Evolutionary conservation across 1,284 basidiomycete genomes (phyloP).

Genomic region (Trametes sp.): DNA sequence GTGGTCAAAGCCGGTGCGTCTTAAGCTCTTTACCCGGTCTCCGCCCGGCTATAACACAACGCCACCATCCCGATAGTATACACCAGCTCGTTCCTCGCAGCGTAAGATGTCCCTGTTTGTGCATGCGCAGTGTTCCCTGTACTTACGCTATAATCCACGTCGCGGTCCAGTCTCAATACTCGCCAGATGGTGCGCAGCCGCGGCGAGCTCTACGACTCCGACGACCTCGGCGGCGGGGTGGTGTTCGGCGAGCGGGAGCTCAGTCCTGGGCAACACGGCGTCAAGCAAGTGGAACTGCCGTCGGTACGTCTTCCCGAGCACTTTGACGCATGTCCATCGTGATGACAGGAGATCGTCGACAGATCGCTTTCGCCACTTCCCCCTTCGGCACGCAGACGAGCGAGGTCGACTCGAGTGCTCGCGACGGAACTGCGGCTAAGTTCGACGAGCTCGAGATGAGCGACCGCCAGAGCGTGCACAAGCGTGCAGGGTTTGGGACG

Average conservation of each 20-base stretch:
- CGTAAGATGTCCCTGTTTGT: background rate
- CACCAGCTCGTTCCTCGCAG: conserved; percentile 9
- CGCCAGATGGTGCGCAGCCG: conserved; percentile 10
- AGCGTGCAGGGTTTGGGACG: background rate
- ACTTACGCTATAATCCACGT: background rate
- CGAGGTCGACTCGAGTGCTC: background rate
- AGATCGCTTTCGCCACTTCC: background rate
- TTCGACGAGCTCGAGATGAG: background rate
- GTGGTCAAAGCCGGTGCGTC: conserved; percentile 1
- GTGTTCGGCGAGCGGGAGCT: conserved; percentile 2
- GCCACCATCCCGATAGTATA: background rate
- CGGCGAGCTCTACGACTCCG: conserved; percentile 6
- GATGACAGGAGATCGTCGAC: too few relatives aligned
- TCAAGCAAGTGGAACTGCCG: background rate
- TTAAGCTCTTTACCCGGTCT: too few relatives aligned
- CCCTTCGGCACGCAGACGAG: background rate
- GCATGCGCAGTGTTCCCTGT: too few relatives aligned
- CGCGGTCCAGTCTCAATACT: conserved; percentile 6
- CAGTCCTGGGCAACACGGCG: background rate
- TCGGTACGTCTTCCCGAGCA: background rate
- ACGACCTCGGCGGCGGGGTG: conserved; percentile 1
- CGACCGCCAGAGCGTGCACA: background rate
- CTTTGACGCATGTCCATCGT: too few relatives aligned
- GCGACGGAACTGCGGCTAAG: background rate
- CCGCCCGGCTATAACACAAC: background rate